A percentile compares a stretch with the other conserved stretches of the same genome.
Conservation (phyloP, 257 asterid genomes). For the Penstemon newberryi region DNA sequence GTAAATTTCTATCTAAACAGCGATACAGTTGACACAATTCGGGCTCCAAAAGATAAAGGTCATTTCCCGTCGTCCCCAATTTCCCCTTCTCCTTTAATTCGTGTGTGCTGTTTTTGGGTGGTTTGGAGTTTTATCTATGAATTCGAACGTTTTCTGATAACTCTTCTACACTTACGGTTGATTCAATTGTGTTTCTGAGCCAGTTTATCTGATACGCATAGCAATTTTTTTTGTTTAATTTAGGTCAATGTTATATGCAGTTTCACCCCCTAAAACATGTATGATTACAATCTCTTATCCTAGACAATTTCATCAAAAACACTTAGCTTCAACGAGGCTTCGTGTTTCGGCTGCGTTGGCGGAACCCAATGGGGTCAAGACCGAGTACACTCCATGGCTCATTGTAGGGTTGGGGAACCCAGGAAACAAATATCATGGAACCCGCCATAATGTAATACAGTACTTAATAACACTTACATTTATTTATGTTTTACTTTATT, state of each 20-base stretch:
- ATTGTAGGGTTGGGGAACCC: slow-evolving; percentile 99
- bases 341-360: slow-evolving; percentile 60
- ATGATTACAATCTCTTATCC: slow-evolving; percentile 40
- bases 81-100: background rate
- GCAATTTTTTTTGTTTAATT: background rate
- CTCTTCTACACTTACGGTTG: background rate
- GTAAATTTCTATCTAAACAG: background rate
- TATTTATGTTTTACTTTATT: slow-evolving; percentile 13
- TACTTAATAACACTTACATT: slow-evolving; percentile 16
- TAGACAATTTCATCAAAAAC: slow-evolving; percentile 37
- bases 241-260: slow-evolving; percentile 68
- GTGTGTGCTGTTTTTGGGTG: background rate
- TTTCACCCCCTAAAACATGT: slow-evolving; percentile 46
- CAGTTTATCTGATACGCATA: background rate
- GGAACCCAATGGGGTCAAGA: slow-evolving; percentile 51
- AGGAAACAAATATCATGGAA: slow-evolving; percentile 91
- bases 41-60: slow-evolving; percentile 8
- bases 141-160: background rate
- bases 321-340: slow-evolving; percentile 41
- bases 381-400: slow-evolving; percentile 95
- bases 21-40: slow-evolving; percentile 1
- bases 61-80: background rate
- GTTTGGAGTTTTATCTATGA: background rate
- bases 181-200: background rate
- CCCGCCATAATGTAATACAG: slow-evolving; percentile 82